Conservation (phyloP, 2,329 filamentous ascomycete genomes). For the Blumeria hordei region DNA sequence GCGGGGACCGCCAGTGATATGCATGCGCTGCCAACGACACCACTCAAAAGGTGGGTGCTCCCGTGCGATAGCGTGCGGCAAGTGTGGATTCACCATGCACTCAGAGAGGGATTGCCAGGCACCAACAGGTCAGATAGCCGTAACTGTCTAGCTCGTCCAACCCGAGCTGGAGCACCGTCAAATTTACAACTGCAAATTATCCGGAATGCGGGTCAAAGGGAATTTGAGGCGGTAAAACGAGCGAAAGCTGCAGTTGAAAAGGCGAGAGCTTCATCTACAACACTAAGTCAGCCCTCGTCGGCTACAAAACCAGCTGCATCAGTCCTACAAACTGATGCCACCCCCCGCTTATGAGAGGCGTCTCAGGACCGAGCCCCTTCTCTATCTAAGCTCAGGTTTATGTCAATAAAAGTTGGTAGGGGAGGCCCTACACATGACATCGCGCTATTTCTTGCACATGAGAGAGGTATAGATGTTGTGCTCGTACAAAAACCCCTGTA, state of each 20-base stretch:
- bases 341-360: not conserved
- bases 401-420: not conserved
- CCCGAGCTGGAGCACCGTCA: not conserved
- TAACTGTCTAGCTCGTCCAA: not conserved
- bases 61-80: not conserved
- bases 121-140: not conserved
- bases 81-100: not conserved
- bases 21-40: not conserved
- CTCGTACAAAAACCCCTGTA: not conserved
- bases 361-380: not conserved
- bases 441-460: not conserved
- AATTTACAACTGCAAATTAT: not conserved
- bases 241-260: not conserved
- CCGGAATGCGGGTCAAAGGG: not conserved
- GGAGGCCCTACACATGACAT: not conserved
- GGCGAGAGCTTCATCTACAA: not conserved
- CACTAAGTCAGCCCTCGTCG: too few relatives aligned
- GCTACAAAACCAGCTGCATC: not conserved
- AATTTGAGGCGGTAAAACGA: not conserved
- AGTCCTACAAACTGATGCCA: not conserved
- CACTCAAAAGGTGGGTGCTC: not conserved
- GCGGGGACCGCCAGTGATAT: not conserved
- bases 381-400: not conserved
- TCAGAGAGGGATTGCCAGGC: not conserved
- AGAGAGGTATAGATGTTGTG: not conserved